Evolutionary conservation across 2,329 filamentous ascomycete genomes (phyloP).

Genomic region (Keithomyces neogunnii): DNA sequence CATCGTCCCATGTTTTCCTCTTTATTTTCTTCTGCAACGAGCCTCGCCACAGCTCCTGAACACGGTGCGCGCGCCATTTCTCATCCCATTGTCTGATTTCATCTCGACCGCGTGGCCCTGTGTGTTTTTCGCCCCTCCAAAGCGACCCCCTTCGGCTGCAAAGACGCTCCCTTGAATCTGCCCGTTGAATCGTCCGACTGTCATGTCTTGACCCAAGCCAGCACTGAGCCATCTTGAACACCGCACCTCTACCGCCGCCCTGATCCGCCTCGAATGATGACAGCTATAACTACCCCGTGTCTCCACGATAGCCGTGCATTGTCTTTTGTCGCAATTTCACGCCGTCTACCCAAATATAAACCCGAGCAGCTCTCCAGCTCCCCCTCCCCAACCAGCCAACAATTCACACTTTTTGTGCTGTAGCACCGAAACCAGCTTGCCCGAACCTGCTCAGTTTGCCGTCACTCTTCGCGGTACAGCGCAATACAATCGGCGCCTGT

Average conservation of each 20-base stretch:
- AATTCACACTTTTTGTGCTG: background rate
- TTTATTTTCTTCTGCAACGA: background rate
- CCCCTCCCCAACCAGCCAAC: background rate
- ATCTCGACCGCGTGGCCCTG: background rate
- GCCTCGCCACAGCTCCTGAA: background rate
- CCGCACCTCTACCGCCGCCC: background rate
- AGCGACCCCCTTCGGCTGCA: no score
- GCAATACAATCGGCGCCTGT: background rate
- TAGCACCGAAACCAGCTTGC: background rate
- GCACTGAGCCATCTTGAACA: background rate
- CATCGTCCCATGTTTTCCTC: background rate
- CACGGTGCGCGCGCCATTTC: background rate
- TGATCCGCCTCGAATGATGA: background rate
- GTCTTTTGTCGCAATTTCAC: background rate
- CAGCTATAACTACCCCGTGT: background rate
- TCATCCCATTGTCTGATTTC: background rate
- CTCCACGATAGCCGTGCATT: background rate
- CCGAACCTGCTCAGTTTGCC: background rate
- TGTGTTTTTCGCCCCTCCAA: background rate
- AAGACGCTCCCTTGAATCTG: background rate
- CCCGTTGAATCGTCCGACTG: background rate
- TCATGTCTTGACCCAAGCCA: background rate
- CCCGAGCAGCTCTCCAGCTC: background rate
- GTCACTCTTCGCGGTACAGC: background rate
- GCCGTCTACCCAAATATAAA: background rate